A percentile compares a stretch with the other conserved stretches of the same genome.
Conservation (phyloP, 2,329 filamentous ascomycete genomes). For the Sclerotinia nivalis region DNA sequence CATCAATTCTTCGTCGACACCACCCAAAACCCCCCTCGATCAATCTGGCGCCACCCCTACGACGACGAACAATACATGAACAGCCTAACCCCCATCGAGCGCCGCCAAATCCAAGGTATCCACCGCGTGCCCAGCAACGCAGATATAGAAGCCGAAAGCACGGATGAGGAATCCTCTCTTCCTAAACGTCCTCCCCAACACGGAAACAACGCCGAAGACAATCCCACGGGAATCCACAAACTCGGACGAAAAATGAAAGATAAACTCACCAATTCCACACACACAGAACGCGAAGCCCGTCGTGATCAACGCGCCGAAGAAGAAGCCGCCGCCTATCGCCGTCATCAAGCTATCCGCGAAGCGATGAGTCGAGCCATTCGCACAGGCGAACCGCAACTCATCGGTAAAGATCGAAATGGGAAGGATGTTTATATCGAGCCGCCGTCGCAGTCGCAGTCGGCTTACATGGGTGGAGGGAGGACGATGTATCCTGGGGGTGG, state of each 20-base stretch:
- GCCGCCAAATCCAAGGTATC: constrained; percentile 48
- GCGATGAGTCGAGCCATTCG: constrained; percentile 53
- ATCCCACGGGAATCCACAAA: constrained; percentile 42
- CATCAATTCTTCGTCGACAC: constrained; percentile 68
- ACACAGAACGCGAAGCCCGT: constrained; percentile 52
- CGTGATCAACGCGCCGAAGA: constrained; percentile 50
- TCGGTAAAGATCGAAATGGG: constrained; percentile 55
- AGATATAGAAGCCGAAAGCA: constrained; percentile 49
- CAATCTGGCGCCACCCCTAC: constrained; percentile 63
- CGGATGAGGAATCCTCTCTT: constrained; percentile 45
- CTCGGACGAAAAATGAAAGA: constrained; percentile 61
- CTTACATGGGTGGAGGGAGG: constrained; percentile 20
- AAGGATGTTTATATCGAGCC: constrained; percentile 61
- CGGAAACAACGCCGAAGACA: constrained; percentile 33
- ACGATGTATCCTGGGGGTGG: constrained; percentile 32
- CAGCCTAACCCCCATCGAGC: constrained; percentile 50
- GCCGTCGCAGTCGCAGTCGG: constrained; percentile 38
- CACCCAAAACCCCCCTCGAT: constrained; percentile 52
- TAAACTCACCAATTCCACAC: constrained; percentile 57
- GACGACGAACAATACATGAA: constrained; percentile 57
- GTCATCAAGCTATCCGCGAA: constrained; percentile 51
- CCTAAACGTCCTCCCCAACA: constrained; percentile 33
- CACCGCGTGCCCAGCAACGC: constrained; percentile 42
- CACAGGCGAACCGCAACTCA: constrained; percentile 56
- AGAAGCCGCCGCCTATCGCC: constrained; percentile 50